Percentiles rank a stretch among this genome's conserved stretches.
These are phyloP conservation scores for Cordyceps fumosorosea DNA, from an alignment of 2,329 filamentous ascomycete species.

Conservation along the genomic window DNA sequence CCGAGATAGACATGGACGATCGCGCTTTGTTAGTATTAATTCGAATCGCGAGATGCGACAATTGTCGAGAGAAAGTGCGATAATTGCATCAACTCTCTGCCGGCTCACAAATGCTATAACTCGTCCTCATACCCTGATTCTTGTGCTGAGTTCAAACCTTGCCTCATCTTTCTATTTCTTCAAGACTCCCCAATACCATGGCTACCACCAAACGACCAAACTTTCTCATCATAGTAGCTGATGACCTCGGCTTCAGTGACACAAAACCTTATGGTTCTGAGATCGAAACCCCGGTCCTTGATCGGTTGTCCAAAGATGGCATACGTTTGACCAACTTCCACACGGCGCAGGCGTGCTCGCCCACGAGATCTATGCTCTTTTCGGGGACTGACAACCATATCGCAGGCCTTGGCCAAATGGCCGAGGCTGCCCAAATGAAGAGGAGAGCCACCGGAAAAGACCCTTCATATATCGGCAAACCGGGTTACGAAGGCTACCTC, in stretches of 20 bases:
- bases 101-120: background rate
- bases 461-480: conserved; percentile 45
- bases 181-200: background rate
- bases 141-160: background rate
- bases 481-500: conserved; percentile 58
- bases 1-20: background rate
- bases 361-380: conserved; percentile 33
- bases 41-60: background rate
- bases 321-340: conserved; percentile 42
- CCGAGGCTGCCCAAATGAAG: background rate
- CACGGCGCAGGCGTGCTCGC: conserved; percentile 17
- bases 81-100: background rate
- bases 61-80: background rate
- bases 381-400: conserved; percentile 57
- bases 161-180: background rate
- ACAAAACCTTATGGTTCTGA: conserved; percentile 53
- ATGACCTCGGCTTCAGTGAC: conserved; percentile 54
- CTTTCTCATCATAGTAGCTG: conserved; percentile 2
- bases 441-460: conserved; percentile 13
- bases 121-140: background rate
- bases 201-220: background rate
- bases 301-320: conserved; percentile 32
- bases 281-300: conserved; percentile 53
- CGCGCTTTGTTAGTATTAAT: background rate
- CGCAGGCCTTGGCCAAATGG: conserved; percentile 43